These are phyloP conservation scores for Fragaria ananassa DNA, from an alignment of 306 rosid species.

Conservation along the genomic window DNA sequence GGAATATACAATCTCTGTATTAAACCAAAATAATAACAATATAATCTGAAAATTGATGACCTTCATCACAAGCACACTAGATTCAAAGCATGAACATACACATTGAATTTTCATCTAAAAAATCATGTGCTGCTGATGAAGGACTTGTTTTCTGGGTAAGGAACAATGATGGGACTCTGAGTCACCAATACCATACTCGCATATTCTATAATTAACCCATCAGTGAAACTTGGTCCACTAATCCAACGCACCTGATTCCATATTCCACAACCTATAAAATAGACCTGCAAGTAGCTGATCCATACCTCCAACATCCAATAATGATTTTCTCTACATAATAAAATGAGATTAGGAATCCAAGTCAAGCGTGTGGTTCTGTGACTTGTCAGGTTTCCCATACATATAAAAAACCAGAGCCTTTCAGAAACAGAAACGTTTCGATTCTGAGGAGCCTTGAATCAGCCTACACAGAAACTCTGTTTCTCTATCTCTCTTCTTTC, in stretches of 20 bases:
- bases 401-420: conserved; percentile 24
- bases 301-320: conserved; percentile 10
- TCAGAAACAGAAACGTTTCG: conserved; percentile 12
- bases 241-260: conserved; percentile 4
- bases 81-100: neutral
- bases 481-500: neutral
- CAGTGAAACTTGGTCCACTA: neutral
- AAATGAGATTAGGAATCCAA: neutral
- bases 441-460: neutral
- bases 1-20: no score
- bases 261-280: neutral
- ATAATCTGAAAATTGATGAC: neutral
- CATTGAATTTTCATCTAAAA: neutral
- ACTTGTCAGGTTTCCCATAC: conserved; percentile 23
- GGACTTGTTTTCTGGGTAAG: neutral
- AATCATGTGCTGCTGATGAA: neutral
- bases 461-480: neutral
- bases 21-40: neutral
- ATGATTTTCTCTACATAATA: neutral
- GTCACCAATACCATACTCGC: neutral
- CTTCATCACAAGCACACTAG: neutral
- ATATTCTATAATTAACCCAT: neutral
- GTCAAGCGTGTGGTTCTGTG: conserved; percentile 6
- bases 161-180: neutral
- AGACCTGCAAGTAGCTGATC: conserved; percentile 13